These are phyloP conservation scores for Yamadazyma sp. DNA, from an alignment of 1,139 yeast species.

Conservation along the genomic window DNA sequence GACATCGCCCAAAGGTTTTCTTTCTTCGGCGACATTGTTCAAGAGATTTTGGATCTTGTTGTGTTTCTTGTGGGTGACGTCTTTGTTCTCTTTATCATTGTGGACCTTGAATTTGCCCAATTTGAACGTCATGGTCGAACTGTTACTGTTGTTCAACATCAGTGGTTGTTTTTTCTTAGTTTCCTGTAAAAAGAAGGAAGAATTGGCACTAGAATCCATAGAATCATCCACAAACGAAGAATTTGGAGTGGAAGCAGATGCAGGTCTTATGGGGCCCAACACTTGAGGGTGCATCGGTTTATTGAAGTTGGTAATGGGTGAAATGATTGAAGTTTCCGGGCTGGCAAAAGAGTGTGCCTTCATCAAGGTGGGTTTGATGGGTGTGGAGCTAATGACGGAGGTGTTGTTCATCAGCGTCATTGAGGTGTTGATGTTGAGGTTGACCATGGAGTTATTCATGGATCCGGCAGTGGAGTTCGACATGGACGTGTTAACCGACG, in stretches of 20 bases:
- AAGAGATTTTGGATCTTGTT: constrained; percentile 20
- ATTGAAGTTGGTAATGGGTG: not conserved
- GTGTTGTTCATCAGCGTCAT: constrained; percentile 10
- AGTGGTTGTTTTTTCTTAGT: constrained; percentile 43
- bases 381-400: constrained; percentile 23
- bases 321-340: constrained; percentile 15
- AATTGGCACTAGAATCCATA: constrained; percentile 19
- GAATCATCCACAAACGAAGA: constrained; percentile 21
- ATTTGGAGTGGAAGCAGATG: constrained; percentile 18
- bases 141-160: constrained; percentile 30
- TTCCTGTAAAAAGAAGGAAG: constrained; percentile 23
- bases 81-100: constrained; percentile 13
- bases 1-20: constrained; percentile 28
- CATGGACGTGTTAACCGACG: constrained; percentile 9
- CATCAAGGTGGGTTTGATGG: constrained; percentile 22
- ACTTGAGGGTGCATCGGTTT: constrained; percentile 20
- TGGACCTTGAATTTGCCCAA: constrained; percentile 21
- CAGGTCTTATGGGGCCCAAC: constrained; percentile 8
- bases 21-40: constrained; percentile 19
- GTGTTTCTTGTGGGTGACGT: constrained; percentile 5
- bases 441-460: constrained; percentile 9
- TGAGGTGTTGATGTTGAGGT: constrained; percentile 17
- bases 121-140: constrained; percentile 44
- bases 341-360: constrained; percentile 29
- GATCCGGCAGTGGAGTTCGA: constrained; percentile 9